Base-by-base conservation (phyloP, 73 alveolate species). In the Uronychia setigera region DNA sequence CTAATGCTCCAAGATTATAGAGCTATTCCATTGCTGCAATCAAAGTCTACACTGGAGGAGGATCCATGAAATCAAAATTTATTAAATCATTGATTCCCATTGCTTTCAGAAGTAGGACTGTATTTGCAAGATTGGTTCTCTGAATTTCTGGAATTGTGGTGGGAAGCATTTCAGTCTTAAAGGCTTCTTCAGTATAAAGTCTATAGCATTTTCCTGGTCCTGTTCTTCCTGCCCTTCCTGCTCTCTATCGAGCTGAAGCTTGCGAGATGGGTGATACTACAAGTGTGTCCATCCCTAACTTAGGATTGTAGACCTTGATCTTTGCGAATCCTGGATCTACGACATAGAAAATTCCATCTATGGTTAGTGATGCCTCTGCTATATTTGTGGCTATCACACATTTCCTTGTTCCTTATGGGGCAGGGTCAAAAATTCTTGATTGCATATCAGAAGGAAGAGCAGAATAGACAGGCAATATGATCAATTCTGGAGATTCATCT, bases 291-390 rank as follows among this genome's bases (percentile, higher is more conserved):
- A 98, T 97, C 35, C 99, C 99, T 59, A 97, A 90, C 93, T 97
- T 97, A 77, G 99, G 99, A 88, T 98, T 98, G 85, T 94, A 98
- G 59, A 99, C 99, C 87, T 96, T 94, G 19, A 97, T 96, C 92
- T 98, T 98, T 26, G 99, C 97, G 92, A 98, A 98, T 32, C 99
- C 99, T 0, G 99, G 99, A 85, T 99, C 99, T 14, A 99, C 99
- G 26, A 99, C 99, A 87, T 97, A 99, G 95, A 95, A 99, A 75
- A 99, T 99, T 35, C 99, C 99, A 92, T 95, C 99, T 59, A 98
- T 98, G 27, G 99, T 98, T 60, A 98, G 96, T 26, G 98, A 89
- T 14, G 99, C 99, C 92, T 99, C 99, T 11, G 99, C 99, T 29
- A 99, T 99, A 93, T 99, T 99, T 0, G 99, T 99, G 35, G 99